A percentile compares a stretch with the other conserved stretches of the same genome.
phyloP scores from a whole-genome alignment of 129 eudicot genomes.

The Tanacetum coccineum region DNA sequence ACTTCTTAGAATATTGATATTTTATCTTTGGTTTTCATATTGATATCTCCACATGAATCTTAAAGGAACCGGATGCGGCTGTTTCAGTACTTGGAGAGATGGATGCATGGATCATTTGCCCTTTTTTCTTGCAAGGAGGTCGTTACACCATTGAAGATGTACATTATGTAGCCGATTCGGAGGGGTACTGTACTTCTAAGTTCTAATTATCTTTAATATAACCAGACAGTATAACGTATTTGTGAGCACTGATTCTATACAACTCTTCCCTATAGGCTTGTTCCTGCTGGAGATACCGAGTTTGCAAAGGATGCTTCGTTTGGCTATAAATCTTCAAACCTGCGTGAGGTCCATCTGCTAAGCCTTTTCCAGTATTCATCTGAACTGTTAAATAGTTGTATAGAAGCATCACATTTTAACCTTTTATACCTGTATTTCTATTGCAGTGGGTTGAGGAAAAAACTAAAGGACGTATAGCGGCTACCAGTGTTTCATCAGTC shows the following conservation, averaged over 20 bases:
- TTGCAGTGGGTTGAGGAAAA: constrained; percentile 98
- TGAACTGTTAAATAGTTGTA: neutral
- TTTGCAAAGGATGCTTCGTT: constrained; percentile 98
- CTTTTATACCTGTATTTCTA: constrained; percentile 11
- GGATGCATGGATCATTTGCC: constrained; percentile 98
- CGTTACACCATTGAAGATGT: constrained; percentile 85
- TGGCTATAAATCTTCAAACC: constrained; percentile 93
- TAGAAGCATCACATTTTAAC: neutral
- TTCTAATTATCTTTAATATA: neutral
- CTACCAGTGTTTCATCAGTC: constrained; percentile 75
- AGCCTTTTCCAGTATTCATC: too few relatives aligned
- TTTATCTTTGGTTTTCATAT: constrained; percentile 3
- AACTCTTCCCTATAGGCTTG: constrained; percentile 51
- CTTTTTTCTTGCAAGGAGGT: constrained; percentile 97
- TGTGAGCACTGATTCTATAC: constrained; percentile 14
- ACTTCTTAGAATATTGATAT: constrained; percentile 9
- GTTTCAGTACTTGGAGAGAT: constrained; percentile 91
- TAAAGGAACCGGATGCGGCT: constrained; percentile 94
- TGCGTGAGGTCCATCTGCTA: constrained; percentile 63
- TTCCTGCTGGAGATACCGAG: constrained; percentile 98
- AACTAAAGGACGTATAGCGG: constrained; percentile 71
- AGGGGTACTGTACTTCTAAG: constrained; percentile 43
- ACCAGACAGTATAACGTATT: constrained; percentile 14
- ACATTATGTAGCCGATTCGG: constrained; percentile 94
- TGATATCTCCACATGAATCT: constrained; percentile 18